Percentiles rank a stretch among this genome's conserved stretches.
phyloP scores from a whole-genome alignment of 2,329 filamentous ascomycete species.

The Emergomyces africanus region DNA sequence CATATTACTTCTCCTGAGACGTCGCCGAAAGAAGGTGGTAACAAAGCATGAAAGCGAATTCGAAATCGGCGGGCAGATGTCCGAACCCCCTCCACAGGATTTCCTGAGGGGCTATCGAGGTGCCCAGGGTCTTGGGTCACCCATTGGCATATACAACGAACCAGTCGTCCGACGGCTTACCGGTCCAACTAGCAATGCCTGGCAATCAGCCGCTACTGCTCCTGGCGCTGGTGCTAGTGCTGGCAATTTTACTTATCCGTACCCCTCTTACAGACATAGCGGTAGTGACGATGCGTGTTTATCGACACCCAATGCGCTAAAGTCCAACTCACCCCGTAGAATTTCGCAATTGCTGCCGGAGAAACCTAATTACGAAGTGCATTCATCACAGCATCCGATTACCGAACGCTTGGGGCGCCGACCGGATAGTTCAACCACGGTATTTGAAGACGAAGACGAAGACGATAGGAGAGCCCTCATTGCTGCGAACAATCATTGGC shows the following conservation, averaged over 20 bases:
- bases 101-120: constrained; percentile 5
- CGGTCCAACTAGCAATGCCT: background rate
- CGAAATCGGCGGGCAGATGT: constrained; percentile 29
- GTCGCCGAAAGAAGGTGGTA: constrained; percentile 16
- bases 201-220: background rate
- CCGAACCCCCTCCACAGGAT: constrained; percentile 19
- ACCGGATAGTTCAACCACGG: constrained; percentile 21
- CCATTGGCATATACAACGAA: constrained; percentile 9
- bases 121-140: constrained; percentile 3
- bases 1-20: constrained; percentile 21
- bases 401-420: constrained; percentile 14
- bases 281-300: background rate
- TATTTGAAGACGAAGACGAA: constrained; percentile 30
- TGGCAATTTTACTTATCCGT: background rate
- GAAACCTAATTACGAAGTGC: constrained; percentile 20
- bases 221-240: background rate
- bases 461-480: constrained; percentile 5
- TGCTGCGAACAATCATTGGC: background rate
- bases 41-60: constrained; percentile 16
- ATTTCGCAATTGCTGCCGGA: constrained; percentile 27
- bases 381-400: constrained; percentile 27
- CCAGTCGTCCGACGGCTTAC: background rate
- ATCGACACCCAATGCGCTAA: constrained; percentile 18
- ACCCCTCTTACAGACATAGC: background rate
- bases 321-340: constrained; percentile 23